Percentiles rank a stretch among this genome's conserved stretches.
Conservation (phyloP, 2,329 filamentous ascomycete species). For the Pseudocercospora ulei region DNA sequence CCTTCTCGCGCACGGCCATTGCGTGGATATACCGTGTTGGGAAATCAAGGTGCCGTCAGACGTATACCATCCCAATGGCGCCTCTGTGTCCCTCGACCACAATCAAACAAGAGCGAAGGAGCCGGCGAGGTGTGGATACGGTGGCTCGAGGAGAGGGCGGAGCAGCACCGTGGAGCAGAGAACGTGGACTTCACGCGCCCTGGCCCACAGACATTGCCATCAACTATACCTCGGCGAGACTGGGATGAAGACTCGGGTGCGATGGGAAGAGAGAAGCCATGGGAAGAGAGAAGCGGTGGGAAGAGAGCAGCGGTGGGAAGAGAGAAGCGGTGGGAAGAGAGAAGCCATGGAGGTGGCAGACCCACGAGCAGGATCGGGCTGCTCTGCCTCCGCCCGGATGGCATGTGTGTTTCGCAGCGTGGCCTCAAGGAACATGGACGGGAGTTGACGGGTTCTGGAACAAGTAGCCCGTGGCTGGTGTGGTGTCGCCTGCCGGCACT, state of each 20-base stretch:
- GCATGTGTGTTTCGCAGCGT: slow-evolving; percentile 1
- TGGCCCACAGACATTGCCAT: background rate
- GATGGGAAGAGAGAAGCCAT: background rate
- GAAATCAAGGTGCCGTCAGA: background rate
- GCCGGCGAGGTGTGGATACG: too few species aligned
- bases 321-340: too few species aligned
- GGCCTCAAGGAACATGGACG: slow-evolving; percentile 1
- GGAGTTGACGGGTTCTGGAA: slow-evolving; percentile 6
- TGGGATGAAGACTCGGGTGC: background rate
- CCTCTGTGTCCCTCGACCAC: background rate
- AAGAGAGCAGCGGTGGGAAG: too few species aligned
- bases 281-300: too few species aligned
- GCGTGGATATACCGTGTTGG: slow-evolving; percentile 13
- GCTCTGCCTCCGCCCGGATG: background rate
- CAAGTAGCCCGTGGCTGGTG: too few species aligned
- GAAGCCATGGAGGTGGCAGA: background rate
- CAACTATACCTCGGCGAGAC: background rate
- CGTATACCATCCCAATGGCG: slow-evolving; percentile 1
- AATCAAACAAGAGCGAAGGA: too few species aligned
- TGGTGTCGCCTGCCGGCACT: too few species aligned
- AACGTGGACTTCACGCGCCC: slow-evolving; percentile 2
- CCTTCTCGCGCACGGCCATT: slow-evolving; percentile 43
- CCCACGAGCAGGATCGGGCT: slow-evolving; percentile 1
- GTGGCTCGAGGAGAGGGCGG: slow-evolving; percentile 5
- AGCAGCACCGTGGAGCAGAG: too few species aligned